Evolutionary conservation across 1,284 basidiomycete species (phyloP), one percentile per base, ranked within the genome.

Genomic region (Phellopilus nigrolimitatus): DNA sequence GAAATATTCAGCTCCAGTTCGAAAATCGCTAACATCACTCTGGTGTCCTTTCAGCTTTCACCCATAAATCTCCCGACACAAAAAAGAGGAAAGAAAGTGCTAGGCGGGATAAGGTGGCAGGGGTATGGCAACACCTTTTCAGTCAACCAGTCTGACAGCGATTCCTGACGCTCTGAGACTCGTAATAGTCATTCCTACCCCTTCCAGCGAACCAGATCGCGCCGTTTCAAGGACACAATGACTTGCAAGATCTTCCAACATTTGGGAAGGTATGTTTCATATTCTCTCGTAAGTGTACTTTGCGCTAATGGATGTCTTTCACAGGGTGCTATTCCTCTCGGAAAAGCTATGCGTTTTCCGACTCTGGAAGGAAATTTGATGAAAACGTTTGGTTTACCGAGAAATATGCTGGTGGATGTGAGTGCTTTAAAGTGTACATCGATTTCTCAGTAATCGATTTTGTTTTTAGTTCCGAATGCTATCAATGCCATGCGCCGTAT

Each of bases 301-400:
- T 37, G 22, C 31, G 6, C 47, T 39, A n/a, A 51, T 17, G 27
- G 15, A 17, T 13, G 9, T 30, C 1, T 51, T 17, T 15, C 1
- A 27, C 13, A 54, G 52, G 52, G 52, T 12, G 19, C 12, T 39
- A 49, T 45, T 42, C 42, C 15, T 45, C 47, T 73, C 10, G 75
- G 74, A 6, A 67, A 69, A 41, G 70, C 73, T 0, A 61, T 74
- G 44, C 62, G 64, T 13, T 79, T 81, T 51, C 57, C 68, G 0
- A 56, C 66, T 2, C 62, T 69, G 0, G 68, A 74, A 21, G 75
- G 75, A 41, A 76, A 76, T 46, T 74, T 79, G 1, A 69, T 79
- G 31, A 69, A 73, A 27, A 74, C 75, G 50, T 88, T 79, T 63
- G 86, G 86, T 38, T 61, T 86, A 8, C 86, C 86, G 0, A 80